Base-by-base conservation (phyloP, 345 rosid species). In the Bruguiera parviflora region DNA sequence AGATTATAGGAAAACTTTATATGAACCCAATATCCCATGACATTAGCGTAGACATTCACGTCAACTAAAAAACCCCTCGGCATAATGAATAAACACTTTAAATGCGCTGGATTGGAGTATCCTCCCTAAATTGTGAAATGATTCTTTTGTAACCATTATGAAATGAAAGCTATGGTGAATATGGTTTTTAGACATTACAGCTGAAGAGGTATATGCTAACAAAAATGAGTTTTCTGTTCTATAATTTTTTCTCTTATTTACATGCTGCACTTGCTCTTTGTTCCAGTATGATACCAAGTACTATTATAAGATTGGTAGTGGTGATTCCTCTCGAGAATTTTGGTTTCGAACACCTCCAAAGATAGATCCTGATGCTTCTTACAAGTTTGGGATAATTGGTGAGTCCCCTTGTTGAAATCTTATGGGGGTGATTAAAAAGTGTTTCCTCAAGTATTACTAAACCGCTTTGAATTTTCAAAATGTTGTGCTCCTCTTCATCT, bases 331-430 rank as follows among this genome's bases (percentile, higher is more conserved):
- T 59, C 80, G 98, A 58, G 89, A 87, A 74, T 95, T 95, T 78
- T 90, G 89, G 96, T 92, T 95, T 82, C 86, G 79, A 53, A 90
- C 98, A 53, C 94, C 99, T 73, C 97, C 99, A 69, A 57, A 58
- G 60, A 58, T 90, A 71, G 76, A 80, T 78, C 96, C 94, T 51
- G 96, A 90, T 86, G 83, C 85, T 73, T 63, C 96, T 55, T 92
- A 89, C 84, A 88, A 84, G 77, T 95, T 95, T 77, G 99, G 97
- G 71, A 88, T 95, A 65, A 95, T 95, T 68, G 98, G 99, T 95
- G 74, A 81, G 90, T 71, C 15, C 57, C 51, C 66, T 76, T 71
- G 66, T 7, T 25, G 22, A 28, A 31, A 51, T n/a, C 60, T 51
- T 47, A 15, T 16, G 19, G 61, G 46, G 11, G 28, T 32, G 21